Evolutionary conservation across 2,329 filamentous ascomycete genomes (phyloP), one percentile per base, ranked within the genome.

Genomic region (Aspergillus candidus): DNA sequence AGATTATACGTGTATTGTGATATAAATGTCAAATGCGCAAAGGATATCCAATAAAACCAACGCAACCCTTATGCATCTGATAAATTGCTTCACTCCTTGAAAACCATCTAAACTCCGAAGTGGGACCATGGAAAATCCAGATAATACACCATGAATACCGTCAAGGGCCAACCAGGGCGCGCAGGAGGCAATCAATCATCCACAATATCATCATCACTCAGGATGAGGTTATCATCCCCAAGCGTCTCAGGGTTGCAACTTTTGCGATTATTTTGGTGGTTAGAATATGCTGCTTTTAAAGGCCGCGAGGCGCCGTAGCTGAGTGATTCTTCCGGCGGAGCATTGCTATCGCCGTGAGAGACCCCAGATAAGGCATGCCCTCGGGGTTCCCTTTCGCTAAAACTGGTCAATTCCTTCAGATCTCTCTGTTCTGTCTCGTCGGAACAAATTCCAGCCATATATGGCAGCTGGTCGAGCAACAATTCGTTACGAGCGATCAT

Each of bases 121-220:
- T 18, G 4, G 18, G 18, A 18, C 18, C 18, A 18, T 18, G 18
- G 6, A 5, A 18, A 18, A 18, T 18, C 4, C 18, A 5, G 18
- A 18, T 18, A 18, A 18, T 18, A 18, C 18, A 18, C 18, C 18
- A 4, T 18, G 3, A 18, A 18, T 5, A 18, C 22, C 22, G 6
- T 27, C 6, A 27, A 27, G 8, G 22, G 22, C 22, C 22, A 7
- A 27, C 6, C 22, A 27, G 22, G 22, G 22, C 22, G 22, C 22
- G 22, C 22, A 18, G 36, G 39, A 42, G 32, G 29, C 48, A 35
- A 52, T 60, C 55, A 72, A 52, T 78, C 71, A 56, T 90, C 86
- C 63, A 89, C 85, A 60, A 93, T 91, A 70, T 93, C 87, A 67
- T 93, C 87, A 58, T 93, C 87, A 54, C 83, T 88, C 33, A 91